Evolutionary conservation across 306 rosid species (phyloP), one percentile per base, ranked within the genome.

Genomic region (Castanopsis chinensis): DNA sequence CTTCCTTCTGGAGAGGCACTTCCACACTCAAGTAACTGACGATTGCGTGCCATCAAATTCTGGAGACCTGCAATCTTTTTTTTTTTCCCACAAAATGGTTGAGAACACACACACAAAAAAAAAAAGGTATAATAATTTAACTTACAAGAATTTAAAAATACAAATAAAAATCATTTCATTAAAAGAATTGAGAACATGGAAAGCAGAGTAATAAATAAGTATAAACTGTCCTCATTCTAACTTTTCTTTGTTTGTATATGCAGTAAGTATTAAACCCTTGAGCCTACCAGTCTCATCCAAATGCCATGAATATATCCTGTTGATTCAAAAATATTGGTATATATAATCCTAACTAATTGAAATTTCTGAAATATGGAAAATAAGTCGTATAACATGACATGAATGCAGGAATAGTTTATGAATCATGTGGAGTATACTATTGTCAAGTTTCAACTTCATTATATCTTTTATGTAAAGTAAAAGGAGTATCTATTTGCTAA

Each of bases 41-140:
- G 71, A 60, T 84, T 84, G 53, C 77, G 82, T n/a, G 30, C 18
- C 73, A 80, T 57, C 84, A 84, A 77, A 65, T 21, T 57, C 60
- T 80, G 56, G 69, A 80, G 69, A 67, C 74, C 84, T 68, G 56
- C 82, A 74, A 76, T 33, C 87, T 80, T 76, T 21, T 52, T 59
- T 15, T 15, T 33, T 13, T 23, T 53, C 15, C 7, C 8, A 41
- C 69, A 41, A 30, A 55, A 18, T 1, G 1, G 14, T 4, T 30
- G 25, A 2, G 49, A 57, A 69, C 1, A 53, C 27, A 35, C 5
- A 77, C 3, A 41, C 1, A 53, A 54, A 9, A 69, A 3, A 55
- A 3, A 28, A 72, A 51, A 4, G 10, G 12, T 28, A 5, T 9
- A 27, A 12, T 28, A 4, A 63, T 63, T 13, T 30, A 11, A 5